A percentile compares a stretch with the other conserved stretches of the same genome.
phyloP scores from a whole-genome alignment of 768 basidiomycete genomes.

The Mycena chlorophos region DNA sequence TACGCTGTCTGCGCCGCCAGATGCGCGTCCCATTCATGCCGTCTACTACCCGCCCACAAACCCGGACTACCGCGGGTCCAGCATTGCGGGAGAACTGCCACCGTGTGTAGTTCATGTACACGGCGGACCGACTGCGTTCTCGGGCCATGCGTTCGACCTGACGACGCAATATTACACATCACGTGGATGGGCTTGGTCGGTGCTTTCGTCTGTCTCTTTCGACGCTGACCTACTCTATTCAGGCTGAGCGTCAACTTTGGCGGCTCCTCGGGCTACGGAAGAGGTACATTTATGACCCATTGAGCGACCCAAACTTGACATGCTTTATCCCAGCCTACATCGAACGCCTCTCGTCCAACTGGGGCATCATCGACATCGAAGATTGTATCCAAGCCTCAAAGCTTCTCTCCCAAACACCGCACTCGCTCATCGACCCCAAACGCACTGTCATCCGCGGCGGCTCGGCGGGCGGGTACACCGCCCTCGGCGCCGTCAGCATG shows the following conservation, averaged over 20 bases:
- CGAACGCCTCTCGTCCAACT: slow-evolving; percentile 58
- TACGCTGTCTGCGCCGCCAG: slow-evolving; percentile 37
- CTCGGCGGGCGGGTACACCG: slow-evolving; percentile 75
- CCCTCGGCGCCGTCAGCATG: slow-evolving; percentile 48
- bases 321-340: slow-evolving; percentile 43
- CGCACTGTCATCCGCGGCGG: slow-evolving; percentile 71
- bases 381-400: slow-evolving; percentile 63
- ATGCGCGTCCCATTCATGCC: slow-evolving; percentile 50
- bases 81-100: slow-evolving; percentile 53
- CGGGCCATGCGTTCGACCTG: slow-evolving; percentile 52
- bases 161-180: slow-evolving; percentile 64
- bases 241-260: slow-evolving; percentile 62
- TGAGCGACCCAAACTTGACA: slow-evolving; percentile 40
- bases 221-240: slow-evolving; percentile 14
- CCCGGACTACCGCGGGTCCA: slow-evolving; percentile 54
- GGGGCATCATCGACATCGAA: slow-evolving; percentile 74
- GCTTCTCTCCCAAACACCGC: slow-evolving; percentile 43
- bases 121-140: slow-evolving; percentile 66
- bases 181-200: slow-evolving; percentile 70
- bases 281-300: slow-evolving; percentile 20
- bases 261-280: slow-evolving; percentile 59
- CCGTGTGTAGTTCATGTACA: slow-evolving; percentile 68
- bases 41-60: slow-evolving; percentile 71
- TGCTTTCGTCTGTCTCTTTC: neutral
- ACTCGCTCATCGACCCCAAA: slow-evolving; percentile 59